These are phyloP conservation scores for Starmerella apis DNA, from an alignment of 805 yeast species.

Conservation along the genomic window DNA sequence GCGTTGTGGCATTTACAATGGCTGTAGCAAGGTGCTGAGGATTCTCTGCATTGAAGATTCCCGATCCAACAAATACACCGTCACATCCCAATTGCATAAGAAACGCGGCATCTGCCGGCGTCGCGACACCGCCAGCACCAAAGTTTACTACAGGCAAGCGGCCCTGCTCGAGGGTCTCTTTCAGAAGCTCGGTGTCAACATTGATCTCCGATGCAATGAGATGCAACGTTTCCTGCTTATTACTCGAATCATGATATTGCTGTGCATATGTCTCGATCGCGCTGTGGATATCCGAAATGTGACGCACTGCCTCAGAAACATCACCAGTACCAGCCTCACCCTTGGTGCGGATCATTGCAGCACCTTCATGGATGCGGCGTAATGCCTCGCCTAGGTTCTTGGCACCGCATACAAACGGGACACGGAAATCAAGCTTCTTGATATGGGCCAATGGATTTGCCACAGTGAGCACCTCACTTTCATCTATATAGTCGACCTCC, in stretches of 20 bases:
- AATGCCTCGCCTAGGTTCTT: conserved; percentile 72
- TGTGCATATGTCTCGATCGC: conserved; percentile 39
- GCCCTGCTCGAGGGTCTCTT: conserved; percentile 41
- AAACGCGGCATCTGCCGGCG: conserved; percentile 79
- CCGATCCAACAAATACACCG: conserved; percentile 69
- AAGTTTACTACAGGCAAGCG: conserved; percentile 73
- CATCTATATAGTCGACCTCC: conserved; percentile 71
- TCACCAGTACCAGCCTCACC: conserved; percentile 90
- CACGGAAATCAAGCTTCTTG: conserved; percentile 46
- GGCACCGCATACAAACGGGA: conserved; percentile 80
- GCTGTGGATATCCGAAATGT: conserved; percentile 49
- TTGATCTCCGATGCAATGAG: conserved; percentile 47
- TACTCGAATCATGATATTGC: conserved; percentile 26
- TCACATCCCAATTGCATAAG: conserved; percentile 75
- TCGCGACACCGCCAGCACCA: conserved; percentile 83
- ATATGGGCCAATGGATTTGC: conserved; percentile 65
- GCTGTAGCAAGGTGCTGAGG: conserved; percentile 67
- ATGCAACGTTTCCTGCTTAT: conserved; percentile 29
- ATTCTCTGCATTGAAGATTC: conserved; percentile 63
- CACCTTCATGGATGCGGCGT: conserved; percentile 70
- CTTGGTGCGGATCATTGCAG: conserved; percentile 77
- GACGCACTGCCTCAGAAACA: conserved; percentile 70
- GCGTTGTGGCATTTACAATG: conserved; percentile 70
- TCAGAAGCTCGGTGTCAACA: conserved; percentile 48
- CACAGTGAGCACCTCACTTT: conserved; percentile 74